Evolutionary conservation across 2,329 filamentous ascomycete genomes (phyloP).

Genomic region (Alternaria sp.): DNA sequence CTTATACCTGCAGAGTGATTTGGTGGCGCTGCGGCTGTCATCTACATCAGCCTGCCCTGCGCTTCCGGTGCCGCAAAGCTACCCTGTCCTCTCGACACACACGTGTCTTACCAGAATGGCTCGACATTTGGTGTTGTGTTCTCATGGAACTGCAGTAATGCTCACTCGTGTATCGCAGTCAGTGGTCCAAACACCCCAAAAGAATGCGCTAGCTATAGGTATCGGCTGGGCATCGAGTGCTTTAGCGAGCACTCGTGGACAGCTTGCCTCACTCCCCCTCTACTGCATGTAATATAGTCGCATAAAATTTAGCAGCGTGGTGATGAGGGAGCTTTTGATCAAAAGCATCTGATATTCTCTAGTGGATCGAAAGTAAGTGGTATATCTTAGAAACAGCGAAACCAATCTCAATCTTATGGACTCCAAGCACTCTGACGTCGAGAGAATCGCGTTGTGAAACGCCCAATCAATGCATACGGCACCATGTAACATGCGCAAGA

Average conservation of each 20-base stretch:
- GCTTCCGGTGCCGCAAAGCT: slow-evolving; percentile 3
- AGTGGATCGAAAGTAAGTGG: slow-evolving; percentile 12
- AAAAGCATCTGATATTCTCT: background rate
- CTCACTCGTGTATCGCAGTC: slow-evolving; percentile 28
- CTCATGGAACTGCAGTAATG: slow-evolving; percentile 26
- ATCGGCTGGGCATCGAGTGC: slow-evolving; percentile 15
- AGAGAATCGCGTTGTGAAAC: slow-evolving; percentile 27
- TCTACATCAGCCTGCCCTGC: slow-evolving; percentile 2
- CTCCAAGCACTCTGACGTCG: background rate
- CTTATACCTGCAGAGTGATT: slow-evolving; percentile 15
- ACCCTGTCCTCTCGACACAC: slow-evolving; percentile 12
- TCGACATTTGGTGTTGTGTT: slow-evolving; percentile 12
- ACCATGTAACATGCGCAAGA: slow-evolving; percentile 35
- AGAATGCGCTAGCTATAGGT: slow-evolving; percentile 18
- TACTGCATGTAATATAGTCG: slow-evolving; percentile 1
- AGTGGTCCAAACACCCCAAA: slow-evolving; percentile 29
- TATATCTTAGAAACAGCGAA: slow-evolving; percentile 26
- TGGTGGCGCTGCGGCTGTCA: slow-evolving; percentile 12
- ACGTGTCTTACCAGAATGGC: slow-evolving; percentile 17
- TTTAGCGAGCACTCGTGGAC: slow-evolving; percentile 10
- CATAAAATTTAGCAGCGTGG: background rate
- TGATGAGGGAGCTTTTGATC: background rate
- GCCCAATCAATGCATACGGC: slow-evolving; percentile 39
- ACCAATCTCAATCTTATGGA: background rate
- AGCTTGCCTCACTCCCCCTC: slow-evolving; percentile 31